A percentile compares a stretch with the other conserved stretches of the same genome.
Evolutionary conservation across 768 basidiomycete genomes (phyloP).

Genomic region (Boletellus sp.): DNA sequence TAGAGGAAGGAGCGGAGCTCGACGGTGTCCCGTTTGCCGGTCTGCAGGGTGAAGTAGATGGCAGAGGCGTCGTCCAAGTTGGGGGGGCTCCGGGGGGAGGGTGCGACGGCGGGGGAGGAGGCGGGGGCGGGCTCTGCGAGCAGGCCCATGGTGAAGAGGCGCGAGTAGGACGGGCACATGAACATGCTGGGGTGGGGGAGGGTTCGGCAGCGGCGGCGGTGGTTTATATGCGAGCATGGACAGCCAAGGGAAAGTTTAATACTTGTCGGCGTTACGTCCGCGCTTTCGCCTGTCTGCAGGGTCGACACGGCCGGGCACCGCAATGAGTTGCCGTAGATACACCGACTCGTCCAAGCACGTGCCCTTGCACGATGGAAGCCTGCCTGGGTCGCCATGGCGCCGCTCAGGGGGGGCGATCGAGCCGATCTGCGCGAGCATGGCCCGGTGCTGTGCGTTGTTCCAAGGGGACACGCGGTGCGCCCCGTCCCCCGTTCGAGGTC

Average conservation of each 20-base stretch:
- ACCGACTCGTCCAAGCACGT: background rate
- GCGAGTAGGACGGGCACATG: constrained; percentile 41
- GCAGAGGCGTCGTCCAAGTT: constrained; percentile 32
- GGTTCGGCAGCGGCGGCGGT: too few species aligned
- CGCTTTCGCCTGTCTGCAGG: constrained; percentile 15
- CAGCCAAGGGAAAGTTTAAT: constrained; percentile 20
- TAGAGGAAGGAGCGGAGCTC: constrained; percentile 61
- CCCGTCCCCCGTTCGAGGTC: background rate
- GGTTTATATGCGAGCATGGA: constrained; percentile 15
- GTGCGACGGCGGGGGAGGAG: constrained; percentile 3
- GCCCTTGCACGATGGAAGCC: background rate
- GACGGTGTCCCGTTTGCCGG: constrained; percentile 34
- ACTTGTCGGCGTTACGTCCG: background rate
- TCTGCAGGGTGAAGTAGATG: constrained; percentile 48
- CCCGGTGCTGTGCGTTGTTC: too few species aligned
- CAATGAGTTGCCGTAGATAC: constrained; percentile 1
- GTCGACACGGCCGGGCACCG: constrained; percentile 9
- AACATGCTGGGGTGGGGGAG: background rate
- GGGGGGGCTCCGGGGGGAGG: constrained; percentile 2
- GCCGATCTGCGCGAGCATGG: background rate
- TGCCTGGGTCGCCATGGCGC: background rate
- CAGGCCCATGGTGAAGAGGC: constrained; percentile 64
- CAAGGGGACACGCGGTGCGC: background rate
- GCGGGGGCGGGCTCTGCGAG: constrained; percentile 33
- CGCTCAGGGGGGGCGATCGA: background rate